phyloP scores from a whole-genome alignment of 2,329 filamentous ascomycete species.

The Aspergillus pseudonomiae region DNA sequence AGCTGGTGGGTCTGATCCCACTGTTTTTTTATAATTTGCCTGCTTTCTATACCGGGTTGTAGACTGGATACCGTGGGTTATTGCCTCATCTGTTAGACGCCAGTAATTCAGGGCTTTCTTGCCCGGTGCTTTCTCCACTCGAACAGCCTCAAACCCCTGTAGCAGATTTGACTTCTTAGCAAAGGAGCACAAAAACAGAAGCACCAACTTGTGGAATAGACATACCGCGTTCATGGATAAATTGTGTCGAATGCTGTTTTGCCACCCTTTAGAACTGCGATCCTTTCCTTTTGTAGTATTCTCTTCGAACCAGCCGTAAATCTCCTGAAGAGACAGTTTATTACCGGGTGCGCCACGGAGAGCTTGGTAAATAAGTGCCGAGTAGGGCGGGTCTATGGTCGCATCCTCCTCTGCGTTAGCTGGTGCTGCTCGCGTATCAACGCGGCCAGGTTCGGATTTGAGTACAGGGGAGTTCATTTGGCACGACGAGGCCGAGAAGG shows the following conservation, averaged over 20 bases:
- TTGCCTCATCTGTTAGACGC: slow-evolving; percentile 72
- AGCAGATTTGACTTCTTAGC: slow-evolving; percentile 2
- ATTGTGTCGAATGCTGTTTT: slow-evolving; percentile 95
- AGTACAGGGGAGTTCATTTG: slow-evolving; percentile 19
- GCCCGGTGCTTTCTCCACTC: slow-evolving; percentile 50
- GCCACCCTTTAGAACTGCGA: slow-evolving; percentile 72
- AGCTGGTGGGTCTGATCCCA: slow-evolving; percentile 40
- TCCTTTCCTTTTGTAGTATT: slow-evolving; percentile 76
- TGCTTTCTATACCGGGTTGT: slow-evolving; percentile 76
- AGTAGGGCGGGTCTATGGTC: slow-evolving; percentile 69
- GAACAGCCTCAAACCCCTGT: slow-evolving; percentile 56
- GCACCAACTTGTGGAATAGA: slow-evolving; percentile 24
- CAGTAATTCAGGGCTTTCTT: slow-evolving; percentile 72
- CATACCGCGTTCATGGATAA: slow-evolving; percentile 91
- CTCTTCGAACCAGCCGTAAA: slow-evolving; percentile 86
- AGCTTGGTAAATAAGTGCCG: slow-evolving; percentile 76
- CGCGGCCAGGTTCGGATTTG: slow-evolving; percentile 15
- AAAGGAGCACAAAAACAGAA: slow-evolving; percentile 13
- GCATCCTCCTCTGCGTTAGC: slow-evolving; percentile 30
- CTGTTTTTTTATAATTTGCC: slow-evolving; percentile 42
- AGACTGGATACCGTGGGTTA: slow-evolving; percentile 72
- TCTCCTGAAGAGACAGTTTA: slow-evolving; percentile 78
- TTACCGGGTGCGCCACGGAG: slow-evolving; percentile 68
- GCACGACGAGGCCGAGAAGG: slow-evolving; percentile 27
- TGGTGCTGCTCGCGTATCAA: slow-evolving; percentile 28